A percentile compares a stretch with the other conserved stretches of the same genome.
Conservation (phyloP, 495 filamentous ascomycete species). For the Letharia columbiana region DNA sequence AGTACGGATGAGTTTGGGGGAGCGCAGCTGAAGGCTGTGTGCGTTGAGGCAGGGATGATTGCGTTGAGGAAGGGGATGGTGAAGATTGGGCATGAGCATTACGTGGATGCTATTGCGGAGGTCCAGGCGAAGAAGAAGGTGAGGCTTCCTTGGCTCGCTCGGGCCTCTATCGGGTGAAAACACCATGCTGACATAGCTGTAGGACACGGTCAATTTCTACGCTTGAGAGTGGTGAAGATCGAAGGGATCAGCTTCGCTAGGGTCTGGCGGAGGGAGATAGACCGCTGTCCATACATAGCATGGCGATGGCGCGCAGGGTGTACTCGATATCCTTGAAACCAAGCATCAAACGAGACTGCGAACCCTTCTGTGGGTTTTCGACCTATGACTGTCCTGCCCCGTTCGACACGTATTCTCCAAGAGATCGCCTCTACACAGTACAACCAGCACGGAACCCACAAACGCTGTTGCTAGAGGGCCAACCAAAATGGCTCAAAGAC, state of each 20-base stretch:
- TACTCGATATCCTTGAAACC: not conserved
- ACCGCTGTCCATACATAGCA: not conserved
- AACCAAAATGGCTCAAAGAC: not conserved
- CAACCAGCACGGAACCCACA: not conserved
- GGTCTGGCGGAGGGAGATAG: not conserved
- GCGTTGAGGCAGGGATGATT: slow-evolving; percentile 99
- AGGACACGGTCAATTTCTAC: slow-evolving; percentile 37
- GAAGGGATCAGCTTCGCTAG: not conserved
- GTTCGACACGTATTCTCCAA: not conserved
- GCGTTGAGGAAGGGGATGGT: slow-evolving; percentile 82
- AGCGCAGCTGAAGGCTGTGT: slow-evolving; percentile 95
- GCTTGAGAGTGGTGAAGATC: slow-evolving; percentile 14
- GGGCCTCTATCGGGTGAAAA: not conserved
- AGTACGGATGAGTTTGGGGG: slow-evolving; percentile 99
- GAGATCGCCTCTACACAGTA: not conserved
- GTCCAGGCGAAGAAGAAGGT: slow-evolving; percentile 95
- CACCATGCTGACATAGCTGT: slow-evolving; percentile 24
- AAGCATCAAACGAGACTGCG: not conserved
- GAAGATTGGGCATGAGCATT: slow-evolving; percentile 97
- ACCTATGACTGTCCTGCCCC: not conserved
- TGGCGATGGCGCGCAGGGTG: slow-evolving; percentile 15
- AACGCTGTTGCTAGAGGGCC: not conserved
- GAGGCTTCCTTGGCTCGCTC: not conserved
- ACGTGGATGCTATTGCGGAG: slow-evolving; percentile 96
- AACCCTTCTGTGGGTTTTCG: not conserved